phyloP scores from a whole-genome alignment of 441 rosid genomes.

The Cnidoscolus chayamansa region DNA sequence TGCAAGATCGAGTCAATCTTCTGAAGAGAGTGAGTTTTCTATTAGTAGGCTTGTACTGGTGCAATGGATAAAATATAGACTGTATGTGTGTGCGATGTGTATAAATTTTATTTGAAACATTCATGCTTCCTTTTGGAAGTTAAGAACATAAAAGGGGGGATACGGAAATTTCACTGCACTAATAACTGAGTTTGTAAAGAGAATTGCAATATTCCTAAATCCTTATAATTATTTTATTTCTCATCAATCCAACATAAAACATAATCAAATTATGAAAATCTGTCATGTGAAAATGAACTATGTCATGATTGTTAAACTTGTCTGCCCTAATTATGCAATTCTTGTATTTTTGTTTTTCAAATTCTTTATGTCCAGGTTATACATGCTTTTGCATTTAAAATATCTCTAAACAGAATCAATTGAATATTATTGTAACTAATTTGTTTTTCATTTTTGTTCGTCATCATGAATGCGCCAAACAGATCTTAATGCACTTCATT shows the following conservation, averaged over 20 bases:
- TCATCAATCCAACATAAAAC: neutral
- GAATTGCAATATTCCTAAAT: constrained; percentile 1
- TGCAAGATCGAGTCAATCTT: constrained; percentile 83
- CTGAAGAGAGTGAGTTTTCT: constrained; percentile 74
- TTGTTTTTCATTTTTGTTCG: neutral
- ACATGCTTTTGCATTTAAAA: neutral
- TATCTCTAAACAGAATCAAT: constrained; percentile 4
- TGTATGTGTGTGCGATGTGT: neutral
- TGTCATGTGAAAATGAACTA: neutral
- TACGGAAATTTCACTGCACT: neutral
- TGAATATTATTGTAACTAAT: constrained; percentile 10
- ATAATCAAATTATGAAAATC: neutral
- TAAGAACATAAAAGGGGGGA: constrained; percentile 8
- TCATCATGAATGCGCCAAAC: neutral
- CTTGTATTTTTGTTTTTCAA: neutral
- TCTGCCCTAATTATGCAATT: neutral
- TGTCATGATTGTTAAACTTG: neutral
- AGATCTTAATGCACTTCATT: constrained; percentile 16
- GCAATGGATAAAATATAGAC: neutral
- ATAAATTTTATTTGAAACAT: constrained; percentile 4
- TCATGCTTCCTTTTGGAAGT: constrained; percentile 11
- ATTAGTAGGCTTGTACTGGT: neutral
- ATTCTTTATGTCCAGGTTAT: neutral
- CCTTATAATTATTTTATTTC: neutral
- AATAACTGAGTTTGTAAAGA: constrained; percentile 3